These are phyloP conservation scores for Neonectria faginata DNA, from an alignment of 2,329 filamentous ascomycete species.

Conservation along the genomic window DNA sequence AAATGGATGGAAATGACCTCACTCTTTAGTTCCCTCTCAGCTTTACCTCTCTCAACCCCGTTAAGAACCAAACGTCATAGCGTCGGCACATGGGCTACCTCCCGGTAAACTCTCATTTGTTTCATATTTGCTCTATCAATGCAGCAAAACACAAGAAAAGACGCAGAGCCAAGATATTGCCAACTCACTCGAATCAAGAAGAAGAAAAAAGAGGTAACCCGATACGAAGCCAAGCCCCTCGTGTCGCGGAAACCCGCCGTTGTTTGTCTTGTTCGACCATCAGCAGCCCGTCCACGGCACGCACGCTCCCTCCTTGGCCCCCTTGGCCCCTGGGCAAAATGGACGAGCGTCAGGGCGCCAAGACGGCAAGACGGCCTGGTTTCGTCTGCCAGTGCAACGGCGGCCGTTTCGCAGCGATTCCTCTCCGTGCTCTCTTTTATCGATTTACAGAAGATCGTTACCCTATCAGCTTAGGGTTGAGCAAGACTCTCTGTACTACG, in stretches of 20 bases:
- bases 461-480: neutral
- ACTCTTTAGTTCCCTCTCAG: neutral
- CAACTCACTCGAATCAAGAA: neutral
- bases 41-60: neutral
- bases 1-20: slow-evolving; percentile 4
- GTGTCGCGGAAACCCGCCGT: neutral
- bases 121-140: neutral
- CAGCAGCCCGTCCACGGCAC: neutral
- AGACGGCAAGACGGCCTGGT: slow-evolving; percentile 27
- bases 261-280: neutral
- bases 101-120: neutral
- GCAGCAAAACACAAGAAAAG: neutral
- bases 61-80: neutral
- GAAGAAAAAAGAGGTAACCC: neutral
- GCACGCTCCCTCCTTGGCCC: slow-evolving; percentile 11
- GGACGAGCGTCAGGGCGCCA: slow-evolving; percentile 13
- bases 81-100: neutral
- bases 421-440: neutral
- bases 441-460: neutral
- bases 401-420: neutral
- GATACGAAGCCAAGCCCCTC: neutral
- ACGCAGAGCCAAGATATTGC: neutral
- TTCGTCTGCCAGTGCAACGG: neutral
- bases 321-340: slow-evolving; percentile 7
- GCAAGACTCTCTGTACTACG: neutral